Evolutionary conservation across 2,329 filamentous ascomycete species (phyloP), one percentile per base, ranked within the genome.

Genomic region (Mycosphaerella arachidis): DNA sequence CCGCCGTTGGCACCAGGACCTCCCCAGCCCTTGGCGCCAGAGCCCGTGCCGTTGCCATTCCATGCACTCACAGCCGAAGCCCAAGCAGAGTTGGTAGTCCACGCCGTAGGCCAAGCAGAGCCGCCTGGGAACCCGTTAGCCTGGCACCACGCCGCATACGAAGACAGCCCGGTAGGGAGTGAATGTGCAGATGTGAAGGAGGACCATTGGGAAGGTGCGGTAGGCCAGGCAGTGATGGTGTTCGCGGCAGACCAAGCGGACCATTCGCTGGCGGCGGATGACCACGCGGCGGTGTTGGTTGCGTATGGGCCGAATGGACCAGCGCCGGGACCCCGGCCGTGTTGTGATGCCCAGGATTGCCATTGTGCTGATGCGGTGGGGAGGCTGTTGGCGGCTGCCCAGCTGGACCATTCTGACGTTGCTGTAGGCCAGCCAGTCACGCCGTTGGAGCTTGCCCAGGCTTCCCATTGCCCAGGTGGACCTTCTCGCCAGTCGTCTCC

Each of bases 121-220:
- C 63, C 63, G 27, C 62, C 62, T 55, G 60, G 46, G 52, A 63
- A 64, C 29, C 59, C 59, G 37, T 63, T 63, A 59, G 57, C 57
- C 51, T 55, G 55, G 56, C 63, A 66, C 43, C 55, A 61, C 33
- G 40, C 55, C 3, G 64, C 67, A 27, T 63, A 55, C 27, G 59
- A 61, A 48, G 61, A 64, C 30, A 71, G 59, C 18, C 53, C 68
- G 54, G 57, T 57, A 6, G 67, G 67, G 8, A 70, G 48, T 27
- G 68, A 67, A 59, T 72, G 68, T 8, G 68, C 65, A 31, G 67
- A 71, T 43, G 71, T 71, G 58, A 70, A 65, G 46, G 64, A 66
- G 31, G 62, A 60, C 69, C 70, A 72, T 50, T 68, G 63, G 13
- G 63, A 64, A 40, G 68, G 65, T 8, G 64, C 66, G 33, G 69